phyloP scores from a whole-genome alignment of 345 rosid genomes.

The Sisymbrium altissimum region DNA sequence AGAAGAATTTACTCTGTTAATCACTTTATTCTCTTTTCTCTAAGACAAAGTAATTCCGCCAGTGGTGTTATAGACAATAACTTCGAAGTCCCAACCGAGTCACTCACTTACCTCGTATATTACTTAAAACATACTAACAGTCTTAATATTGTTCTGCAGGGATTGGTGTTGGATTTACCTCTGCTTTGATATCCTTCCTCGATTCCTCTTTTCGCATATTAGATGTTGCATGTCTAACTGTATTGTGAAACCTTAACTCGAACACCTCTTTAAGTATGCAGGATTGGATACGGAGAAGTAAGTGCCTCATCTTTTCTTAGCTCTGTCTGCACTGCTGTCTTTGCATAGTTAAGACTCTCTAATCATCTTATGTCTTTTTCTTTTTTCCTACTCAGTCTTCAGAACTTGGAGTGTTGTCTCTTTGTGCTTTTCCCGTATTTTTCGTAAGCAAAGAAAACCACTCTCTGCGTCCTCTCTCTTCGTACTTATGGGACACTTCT shows the following conservation, averaged over 20 bases:
- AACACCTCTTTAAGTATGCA: slow-evolving; percentile 97
- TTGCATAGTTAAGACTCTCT: neutral
- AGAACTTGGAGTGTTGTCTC: slow-evolving; percentile 97
- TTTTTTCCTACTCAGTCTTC: slow-evolving; percentile 55
- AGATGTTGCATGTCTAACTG: neutral
- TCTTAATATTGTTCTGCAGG: slow-evolving; percentile 47
- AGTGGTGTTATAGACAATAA: neutral
- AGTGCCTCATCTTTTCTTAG: slow-evolving; percentile 28
- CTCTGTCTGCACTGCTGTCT: neutral
- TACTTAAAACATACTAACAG: slow-evolving; percentile 13
- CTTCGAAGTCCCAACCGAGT: neutral
- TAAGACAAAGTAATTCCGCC: neutral
- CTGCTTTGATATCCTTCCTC: slow-evolving; percentile 88
- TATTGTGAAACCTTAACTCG: slow-evolving; percentile 56
- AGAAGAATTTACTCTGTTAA: slow-evolving; percentile 3
- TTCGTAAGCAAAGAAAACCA: slow-evolving; percentile 48
- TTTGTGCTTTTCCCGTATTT: slow-evolving; percentile 93
- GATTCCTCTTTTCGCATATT: neutral
- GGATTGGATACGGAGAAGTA: slow-evolving; percentile 93
- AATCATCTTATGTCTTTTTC: neutral
- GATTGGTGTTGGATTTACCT: slow-evolving; percentile 92
- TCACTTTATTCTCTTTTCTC: neutral
- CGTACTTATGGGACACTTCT: neutral
- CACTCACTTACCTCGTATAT: neutral
- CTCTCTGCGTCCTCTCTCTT: slow-evolving; percentile 16